Evolutionary conservation across 2,329 filamentous ascomycete genomes (phyloP).

Genomic region (Penicillium sp.): DNA sequence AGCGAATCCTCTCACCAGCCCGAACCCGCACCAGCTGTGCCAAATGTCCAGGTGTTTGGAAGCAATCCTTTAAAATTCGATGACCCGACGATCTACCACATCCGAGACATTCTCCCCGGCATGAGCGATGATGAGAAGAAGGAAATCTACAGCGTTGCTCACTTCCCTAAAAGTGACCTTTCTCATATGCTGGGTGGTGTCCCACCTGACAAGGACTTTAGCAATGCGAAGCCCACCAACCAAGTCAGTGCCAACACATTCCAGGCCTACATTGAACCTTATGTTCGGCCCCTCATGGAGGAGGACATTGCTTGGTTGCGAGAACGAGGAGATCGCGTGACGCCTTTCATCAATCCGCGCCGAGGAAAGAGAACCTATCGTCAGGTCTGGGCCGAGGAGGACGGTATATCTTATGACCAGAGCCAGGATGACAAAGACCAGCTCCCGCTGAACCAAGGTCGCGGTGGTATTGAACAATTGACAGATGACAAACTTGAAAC

Average conservation of each 20-base stretch:
- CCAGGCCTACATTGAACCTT: conserved; percentile 87
- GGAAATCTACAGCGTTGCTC: conserved; percentile 81
- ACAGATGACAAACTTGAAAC: conserved; percentile 84
- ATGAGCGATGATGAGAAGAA: conserved; percentile 86
- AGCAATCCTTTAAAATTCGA: conserved; percentile 87
- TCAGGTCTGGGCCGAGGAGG: conserved; percentile 92
- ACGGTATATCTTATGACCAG: conserved; percentile 73
- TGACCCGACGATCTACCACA: conserved; percentile 94
- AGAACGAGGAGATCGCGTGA: conserved; percentile 81
- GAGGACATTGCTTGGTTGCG: conserved; percentile 92
- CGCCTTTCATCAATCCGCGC: conserved; percentile 81
- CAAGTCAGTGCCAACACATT: conserved; percentile 95
- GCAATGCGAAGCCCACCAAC: conserved; percentile 85
- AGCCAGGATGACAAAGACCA: conserved; percentile 63
- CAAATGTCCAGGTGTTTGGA: conserved; percentile 83
- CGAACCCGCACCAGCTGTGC: conserved; percentile 60
- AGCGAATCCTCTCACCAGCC: conserved; percentile 61
- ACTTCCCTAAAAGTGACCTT: conserved; percentile 79
- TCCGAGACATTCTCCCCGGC: conserved; percentile 68
- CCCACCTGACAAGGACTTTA: conserved; percentile 93
- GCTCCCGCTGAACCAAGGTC: conserved; percentile 75
- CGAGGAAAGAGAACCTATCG: conserved; percentile 83
- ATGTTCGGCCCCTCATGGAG: conserved; percentile 83
- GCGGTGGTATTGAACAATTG: conserved; percentile 83
- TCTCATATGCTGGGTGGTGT: conserved; percentile 82